These are phyloP conservation scores for Raffaelea ambrosiae DNA, from an alignment of 2,329 filamentous ascomycete species.

Conservation along the genomic window DNA sequence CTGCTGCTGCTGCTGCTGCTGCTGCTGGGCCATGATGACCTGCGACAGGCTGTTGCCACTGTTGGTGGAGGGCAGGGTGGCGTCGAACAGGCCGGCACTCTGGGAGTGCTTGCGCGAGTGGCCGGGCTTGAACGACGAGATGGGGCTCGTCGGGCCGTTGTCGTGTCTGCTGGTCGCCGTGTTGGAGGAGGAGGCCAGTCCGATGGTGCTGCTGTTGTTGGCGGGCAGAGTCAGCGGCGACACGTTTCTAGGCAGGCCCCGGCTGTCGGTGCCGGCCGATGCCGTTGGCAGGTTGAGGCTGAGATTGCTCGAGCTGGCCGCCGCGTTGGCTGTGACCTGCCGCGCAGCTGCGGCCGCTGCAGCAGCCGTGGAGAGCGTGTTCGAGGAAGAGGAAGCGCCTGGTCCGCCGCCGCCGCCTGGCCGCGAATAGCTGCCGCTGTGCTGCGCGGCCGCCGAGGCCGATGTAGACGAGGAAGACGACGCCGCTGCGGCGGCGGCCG, in stretches of 20 bases:
- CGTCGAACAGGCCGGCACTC: constrained; percentile 69
- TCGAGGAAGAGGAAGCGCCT: too few relatives aligned
- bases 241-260: constrained; percentile 22
- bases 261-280: constrained; percentile 3
- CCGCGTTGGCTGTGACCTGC: constrained; percentile 4
- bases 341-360: constrained; percentile 12
- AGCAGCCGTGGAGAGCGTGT: constrained; percentile 19
- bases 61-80: constrained; percentile 55
- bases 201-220: constrained; percentile 12
- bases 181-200: too few relatives aligned
- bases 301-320: background rate
- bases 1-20: constrained; percentile 4
- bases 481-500: constrained; percentile 14
- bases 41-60: constrained; percentile 45
- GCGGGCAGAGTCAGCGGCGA: constrained; percentile 34
- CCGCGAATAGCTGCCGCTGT: constrained; percentile 30
- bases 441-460: too few relatives aligned
- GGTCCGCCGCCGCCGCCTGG: too few relatives aligned
- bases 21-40: constrained; percentile 33
- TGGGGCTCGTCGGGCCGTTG: constrained; percentile 19
- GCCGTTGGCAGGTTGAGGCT: background rate
- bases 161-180: constrained; percentile 8
- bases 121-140: constrained; percentile 12
- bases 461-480: background rate
- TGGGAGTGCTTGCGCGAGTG: constrained; percentile 61